Evolutionary conservation across 257 asterid species (phyloP).

Genomic region (Lycium ferocissimum): DNA sequence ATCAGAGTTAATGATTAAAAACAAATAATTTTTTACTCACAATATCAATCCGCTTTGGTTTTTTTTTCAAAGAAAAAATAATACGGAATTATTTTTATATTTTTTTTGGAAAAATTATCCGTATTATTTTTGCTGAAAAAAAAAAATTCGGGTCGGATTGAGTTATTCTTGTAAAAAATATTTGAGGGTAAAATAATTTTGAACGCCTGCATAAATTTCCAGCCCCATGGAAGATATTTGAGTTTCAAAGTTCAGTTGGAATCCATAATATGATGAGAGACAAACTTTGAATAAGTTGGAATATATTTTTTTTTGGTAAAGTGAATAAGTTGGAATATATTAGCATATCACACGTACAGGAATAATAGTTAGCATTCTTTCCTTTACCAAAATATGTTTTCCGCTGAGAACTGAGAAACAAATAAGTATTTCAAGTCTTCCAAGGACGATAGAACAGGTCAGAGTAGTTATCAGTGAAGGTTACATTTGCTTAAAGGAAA

Average conservation of each 20-base stretch:
- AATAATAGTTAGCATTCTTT: too few relatives aligned
- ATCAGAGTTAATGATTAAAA: too few relatives aligned
- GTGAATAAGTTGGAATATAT: background rate
- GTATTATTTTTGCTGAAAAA: too few relatives aligned
- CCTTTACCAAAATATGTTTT: background rate
- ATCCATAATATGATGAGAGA: constrained; percentile 8
- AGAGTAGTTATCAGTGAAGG: background rate
- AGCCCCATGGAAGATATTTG: constrained; percentile 1
- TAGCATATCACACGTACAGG: background rate
- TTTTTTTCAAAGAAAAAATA: too few relatives aligned
- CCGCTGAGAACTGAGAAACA: background rate
- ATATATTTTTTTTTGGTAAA: too few relatives aligned
- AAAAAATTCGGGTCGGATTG: too few relatives aligned
- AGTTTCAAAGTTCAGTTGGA: background rate
- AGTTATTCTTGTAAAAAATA: too few relatives aligned
- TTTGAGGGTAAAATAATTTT: too few relatives aligned
- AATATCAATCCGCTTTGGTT: too few relatives aligned
- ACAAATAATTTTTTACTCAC: too few relatives aligned
- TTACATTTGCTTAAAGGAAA: constrained; percentile 15
- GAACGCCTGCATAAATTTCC: constrained; percentile 1
- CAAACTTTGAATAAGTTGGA: background rate
- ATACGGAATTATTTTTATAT: too few relatives aligned
- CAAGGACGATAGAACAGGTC: background rate
- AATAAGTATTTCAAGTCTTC: background rate
- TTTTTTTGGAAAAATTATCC: too few relatives aligned